A percentile compares a stretch with the other conserved stretches of the same genome.
These are phyloP conservation scores for Lichtheimia ramosa DNA, from an alignment of 371 early-diverging fungal genomes.

Conservation along the genomic window DNA sequence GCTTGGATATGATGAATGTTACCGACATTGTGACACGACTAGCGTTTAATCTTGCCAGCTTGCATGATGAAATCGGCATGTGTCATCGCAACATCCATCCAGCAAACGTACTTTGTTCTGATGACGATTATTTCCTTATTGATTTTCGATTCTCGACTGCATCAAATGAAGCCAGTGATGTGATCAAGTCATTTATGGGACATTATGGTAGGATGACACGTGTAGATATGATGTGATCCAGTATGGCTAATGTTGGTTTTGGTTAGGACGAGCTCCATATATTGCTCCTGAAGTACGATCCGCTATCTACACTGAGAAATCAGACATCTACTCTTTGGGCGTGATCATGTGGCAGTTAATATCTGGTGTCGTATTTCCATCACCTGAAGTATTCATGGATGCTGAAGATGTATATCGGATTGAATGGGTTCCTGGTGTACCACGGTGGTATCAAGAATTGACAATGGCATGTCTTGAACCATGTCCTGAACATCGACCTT, in stretches of 20 bases:
- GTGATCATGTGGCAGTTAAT: slow-evolving; percentile 56
- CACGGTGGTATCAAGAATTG: slow-evolving; percentile 31
- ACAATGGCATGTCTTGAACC: slow-evolving; percentile 35
- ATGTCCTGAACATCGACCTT: slow-evolving; percentile 27
- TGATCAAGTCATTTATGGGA: slow-evolving; percentile 25
- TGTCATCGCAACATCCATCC: slow-evolving; percentile 47
- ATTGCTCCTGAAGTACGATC: slow-evolving; percentile 55
- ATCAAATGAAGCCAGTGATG: slow-evolving; percentile 29
- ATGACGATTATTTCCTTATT: slow-evolving; percentile 37
- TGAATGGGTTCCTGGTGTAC: slow-evolving; percentile 33
- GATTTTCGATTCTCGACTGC: slow-evolving; percentile 44
- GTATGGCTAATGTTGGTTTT: too few species aligned
- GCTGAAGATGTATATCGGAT: slow-evolving; percentile 21
- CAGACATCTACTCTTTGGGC: slow-evolving; percentile 53
- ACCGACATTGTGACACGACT: slow-evolving; percentile 29
- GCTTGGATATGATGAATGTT: slow-evolving; percentile 14
- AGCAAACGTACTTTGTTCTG: slow-evolving; percentile 28
- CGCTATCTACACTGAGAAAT: slow-evolving; percentile 43
- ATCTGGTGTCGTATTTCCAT: slow-evolving; percentile 36
- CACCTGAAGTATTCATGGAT: slow-evolving; percentile 26
- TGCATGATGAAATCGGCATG: slow-evolving; percentile 37
- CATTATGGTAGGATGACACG: slow-evolving; percentile 28
- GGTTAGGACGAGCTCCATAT: slow-evolving; percentile 41
- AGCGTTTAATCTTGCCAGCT: slow-evolving; percentile 35
- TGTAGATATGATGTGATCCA: too few species aligned